A percentile compares a stretch with the other conserved stretches of the same genome.
Conservation (phyloP, 768 basidiomycete species). For the Macrolepiota albuminosa region DNA sequence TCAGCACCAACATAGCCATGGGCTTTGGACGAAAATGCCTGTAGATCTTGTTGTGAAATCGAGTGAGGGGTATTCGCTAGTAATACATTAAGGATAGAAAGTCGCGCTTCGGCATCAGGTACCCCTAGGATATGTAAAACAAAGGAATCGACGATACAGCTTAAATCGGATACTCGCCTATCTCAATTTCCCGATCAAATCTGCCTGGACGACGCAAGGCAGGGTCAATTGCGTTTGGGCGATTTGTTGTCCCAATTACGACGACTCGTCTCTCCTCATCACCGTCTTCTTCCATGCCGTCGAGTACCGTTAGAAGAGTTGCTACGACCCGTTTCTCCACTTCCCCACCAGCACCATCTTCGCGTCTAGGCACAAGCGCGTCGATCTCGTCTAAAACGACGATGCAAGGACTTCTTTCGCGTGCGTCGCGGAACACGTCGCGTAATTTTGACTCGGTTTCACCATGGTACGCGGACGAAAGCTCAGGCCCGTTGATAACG, state of each 20-base stretch:
- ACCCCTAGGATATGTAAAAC: constrained; percentile 50
- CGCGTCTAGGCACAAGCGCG: constrained; percentile 85
- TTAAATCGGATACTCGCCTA: constrained; percentile 46
- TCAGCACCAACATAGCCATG: constrained; percentile 99
- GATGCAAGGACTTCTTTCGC: constrained; percentile 80
- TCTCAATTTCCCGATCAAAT: constrained; percentile 94
- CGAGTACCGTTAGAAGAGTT: constrained; percentile 89
- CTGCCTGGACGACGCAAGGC: constrained; percentile 85
- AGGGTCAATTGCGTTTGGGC: constrained; percentile 94
- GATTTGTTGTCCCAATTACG: constrained; percentile 93
- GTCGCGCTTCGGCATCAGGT: constrained; percentile 81
- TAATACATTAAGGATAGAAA: constrained; percentile 83
- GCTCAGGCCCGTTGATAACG: constrained; percentile 91
- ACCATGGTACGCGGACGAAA: constrained; percentile 94
- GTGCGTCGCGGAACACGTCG: constrained; percentile 85
- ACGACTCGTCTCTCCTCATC: constrained; percentile 64
- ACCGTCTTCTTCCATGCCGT: constrained; percentile 66
- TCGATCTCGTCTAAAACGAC: constrained; percentile 96
- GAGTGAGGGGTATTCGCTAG: constrained; percentile 76
- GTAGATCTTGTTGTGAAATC: constrained; percentile 57
- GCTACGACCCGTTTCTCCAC: constrained; percentile 97
- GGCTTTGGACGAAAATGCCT: constrained; percentile 65
- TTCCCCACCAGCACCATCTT: constrained; percentile 88
- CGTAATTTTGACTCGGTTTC: constrained; percentile 92
- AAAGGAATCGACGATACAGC: neutral